Evolutionary conservation across 108 stramenopile genomes (phyloP).

Genomic region (Craspedostauros australis): DNA sequence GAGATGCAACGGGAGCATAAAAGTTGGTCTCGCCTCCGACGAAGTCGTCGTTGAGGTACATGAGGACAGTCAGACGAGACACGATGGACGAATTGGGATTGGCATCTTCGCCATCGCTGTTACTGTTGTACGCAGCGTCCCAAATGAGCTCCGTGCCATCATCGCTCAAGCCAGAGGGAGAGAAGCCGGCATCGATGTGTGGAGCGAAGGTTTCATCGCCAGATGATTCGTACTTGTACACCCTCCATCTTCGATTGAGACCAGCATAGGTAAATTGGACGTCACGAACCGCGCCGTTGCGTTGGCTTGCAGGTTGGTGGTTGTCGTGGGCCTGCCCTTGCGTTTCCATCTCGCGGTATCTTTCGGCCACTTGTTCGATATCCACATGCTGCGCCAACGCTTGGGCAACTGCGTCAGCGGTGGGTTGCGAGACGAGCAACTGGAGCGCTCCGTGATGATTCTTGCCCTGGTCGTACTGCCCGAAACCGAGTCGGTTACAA

Average conservation of each 20-base stretch:
- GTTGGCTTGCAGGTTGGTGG: constrained; percentile 1
- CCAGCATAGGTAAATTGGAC: constrained; percentile 38
- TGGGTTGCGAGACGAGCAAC: constrained; percentile 48
- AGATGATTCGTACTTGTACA: constrained; percentile 67
- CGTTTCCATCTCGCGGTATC: constrained; percentile 10
- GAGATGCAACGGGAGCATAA: constrained; percentile 28
- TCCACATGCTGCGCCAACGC: constrained; percentile 55
- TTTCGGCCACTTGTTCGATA: constrained; percentile 34
- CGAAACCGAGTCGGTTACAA: constrained; percentile 56
- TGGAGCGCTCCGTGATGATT: constrained; percentile 79
- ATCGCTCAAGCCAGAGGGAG: constrained; percentile 65
- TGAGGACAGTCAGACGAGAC: constrained; percentile 67
- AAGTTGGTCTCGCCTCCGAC: constrained; percentile 83
- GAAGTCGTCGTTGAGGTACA: constrained; percentile 87
- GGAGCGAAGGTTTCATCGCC: constrained; percentile 67
- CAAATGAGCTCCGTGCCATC: constrained; percentile 30
- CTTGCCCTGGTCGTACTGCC: constrained; percentile 58
- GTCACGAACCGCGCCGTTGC: constrained; percentile 6
- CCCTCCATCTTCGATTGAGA: constrained; percentile 68
- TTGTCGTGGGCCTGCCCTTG: not conserved
- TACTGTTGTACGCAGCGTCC: constrained; percentile 34
- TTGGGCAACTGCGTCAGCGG: constrained; percentile 37
- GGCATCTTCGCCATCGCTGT: constrained; percentile 17
- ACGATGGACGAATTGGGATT: constrained; percentile 31
- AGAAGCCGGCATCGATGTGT: constrained; percentile 87